Base-by-base conservation (phyloP, 2,329 filamentous ascomycete genomes). In the Leptographium procerum region DNA sequence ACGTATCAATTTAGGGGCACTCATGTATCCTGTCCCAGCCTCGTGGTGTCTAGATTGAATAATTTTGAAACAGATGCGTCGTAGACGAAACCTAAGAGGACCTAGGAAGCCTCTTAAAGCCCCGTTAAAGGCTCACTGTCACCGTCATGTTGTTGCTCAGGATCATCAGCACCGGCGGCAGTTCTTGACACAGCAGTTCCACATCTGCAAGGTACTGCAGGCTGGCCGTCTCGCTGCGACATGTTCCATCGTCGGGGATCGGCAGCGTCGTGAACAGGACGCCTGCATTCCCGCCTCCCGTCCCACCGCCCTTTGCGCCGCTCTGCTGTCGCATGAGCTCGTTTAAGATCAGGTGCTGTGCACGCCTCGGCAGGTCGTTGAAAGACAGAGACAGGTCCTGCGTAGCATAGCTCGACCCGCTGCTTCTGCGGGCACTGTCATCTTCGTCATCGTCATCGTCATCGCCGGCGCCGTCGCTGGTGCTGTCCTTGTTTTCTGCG, bases 121-220 rank as follows among this genome's bases (percentile, higher is more conserved):
- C 29, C 34, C 1, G 47, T 64, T 66, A 89, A 61, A 89, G 71
- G 68, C 85, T 88, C 66, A 88, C 87, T 8, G 87, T 95, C 52
- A 95, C 89, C 19, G 89, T 95, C 87, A 95, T 91, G 66, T 85
- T 90, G 71, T 95, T 95, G 70, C 87, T 91, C 71, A 95, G 80
- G 45, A 95, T 87, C 69, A 95, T 74, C 65, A 95, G 69, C 52
- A 84, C 83, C 1, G 90, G 89, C 31, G 89, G 89, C 61, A 92
- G 73, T 13, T 82, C 86, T 65, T 86, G 82, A 69, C 87, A 92
- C 59, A 95, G 72, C 2, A 94, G 81, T 69, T 94, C 88, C 60
- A 92, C 75, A 70, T 91, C 87, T 55, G 82, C 85, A 53, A 95
- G 75, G 69, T 94, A 95, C 61, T 81, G 80, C 59, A 89, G 73